Base-by-base conservation (phyloP, 2,329 filamentous ascomycete species). In the Nemania bipapillata region DNA sequence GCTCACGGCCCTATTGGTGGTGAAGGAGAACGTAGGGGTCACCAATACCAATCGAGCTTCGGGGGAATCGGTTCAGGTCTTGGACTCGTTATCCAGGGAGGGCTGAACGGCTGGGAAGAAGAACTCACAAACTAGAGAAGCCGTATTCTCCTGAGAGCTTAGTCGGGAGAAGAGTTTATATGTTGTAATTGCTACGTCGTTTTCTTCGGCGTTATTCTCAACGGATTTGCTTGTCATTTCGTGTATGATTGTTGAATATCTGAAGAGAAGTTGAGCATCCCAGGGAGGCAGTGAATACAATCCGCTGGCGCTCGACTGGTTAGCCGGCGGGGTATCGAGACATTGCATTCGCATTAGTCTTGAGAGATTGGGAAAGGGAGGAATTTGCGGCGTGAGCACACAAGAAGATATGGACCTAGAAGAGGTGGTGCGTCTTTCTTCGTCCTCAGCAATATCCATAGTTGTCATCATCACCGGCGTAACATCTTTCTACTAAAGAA, bases 71-170 rank as follows among this genome's bases (percentile, higher is more conserved):
- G 86, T 24, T 81, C 82, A 22, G 87, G 87, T 2, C 89, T 87
- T 67, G 88, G 87, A 30, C 82, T 90, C 12, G 87, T 86, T 42
- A 89, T 90, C 63, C 87, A 90, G 76, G 86, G 87, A 69, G 87
- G 87, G 6, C 79, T 91, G 73, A 90, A 90, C 72, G 89, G 89
- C 63, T 91, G 89, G 89, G 89, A 91, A 79, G 89, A 91, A 77
- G 87, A 89, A 78, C 86, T 89, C 71, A 84, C 85, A 66, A 89
- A 89, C 80, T 89, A 80, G 81, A 68, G 60, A 56, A 53, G 63
- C 45, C 35, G 50, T 52, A 53, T 56, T n/a, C 8, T 35, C 28
- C 68, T 67, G 4, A 15, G 42, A 40, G 32, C 69, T 20, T 60
- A 5, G 60, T 54, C 28, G 59, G 12, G 17, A 30, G 32, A 24